Conservation (phyloP, 352 stramenopile species). For the Aphanomyces cochlioides region DNA sequence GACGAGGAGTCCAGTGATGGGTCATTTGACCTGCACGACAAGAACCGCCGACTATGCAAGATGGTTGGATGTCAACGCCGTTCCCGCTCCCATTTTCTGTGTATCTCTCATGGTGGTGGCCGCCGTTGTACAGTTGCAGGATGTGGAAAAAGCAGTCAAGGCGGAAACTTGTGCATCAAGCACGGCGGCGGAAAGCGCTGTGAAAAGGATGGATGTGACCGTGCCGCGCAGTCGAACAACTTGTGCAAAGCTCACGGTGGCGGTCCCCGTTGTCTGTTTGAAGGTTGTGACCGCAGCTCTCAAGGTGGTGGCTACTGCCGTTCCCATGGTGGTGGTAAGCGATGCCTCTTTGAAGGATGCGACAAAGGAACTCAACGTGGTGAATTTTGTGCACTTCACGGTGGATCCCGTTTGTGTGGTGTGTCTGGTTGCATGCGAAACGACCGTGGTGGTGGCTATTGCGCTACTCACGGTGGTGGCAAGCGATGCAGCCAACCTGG, state of each 20-base stretch:
- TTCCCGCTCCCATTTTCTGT: constrained; percentile 79
- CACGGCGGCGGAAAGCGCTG: constrained; percentile 83
- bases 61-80: constrained; percentile 81
- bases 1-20: constrained; percentile 53
- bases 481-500: constrained; percentile 67
- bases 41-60: constrained; percentile 64
- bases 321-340: constrained; percentile 83
- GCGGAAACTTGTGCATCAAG: constrained; percentile 79
- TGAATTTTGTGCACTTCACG: constrained; percentile 82
- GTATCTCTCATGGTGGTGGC: constrained; percentile 80
- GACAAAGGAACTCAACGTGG: constrained; percentile 84
- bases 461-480: constrained; percentile 74
- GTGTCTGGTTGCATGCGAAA: constrained; percentile 77
- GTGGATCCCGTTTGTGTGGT: constrained; percentile 78
- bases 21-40: constrained; percentile 34
- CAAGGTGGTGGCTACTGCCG: constrained; percentile 79
- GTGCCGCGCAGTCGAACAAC: constrained; percentile 78
- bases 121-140: constrained; percentile 69
- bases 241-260: constrained; percentile 85
- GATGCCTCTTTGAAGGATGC: constrained; percentile 77
- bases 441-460: constrained; percentile 74
- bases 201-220: constrained; percentile 68
- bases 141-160: constrained; percentile 79
- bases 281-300: constrained; percentile 61
- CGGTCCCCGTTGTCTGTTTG: constrained; percentile 69